Base-by-base conservation (phyloP, 352 stramenopile genomes). In the Globisporangium irregulare region DNA sequence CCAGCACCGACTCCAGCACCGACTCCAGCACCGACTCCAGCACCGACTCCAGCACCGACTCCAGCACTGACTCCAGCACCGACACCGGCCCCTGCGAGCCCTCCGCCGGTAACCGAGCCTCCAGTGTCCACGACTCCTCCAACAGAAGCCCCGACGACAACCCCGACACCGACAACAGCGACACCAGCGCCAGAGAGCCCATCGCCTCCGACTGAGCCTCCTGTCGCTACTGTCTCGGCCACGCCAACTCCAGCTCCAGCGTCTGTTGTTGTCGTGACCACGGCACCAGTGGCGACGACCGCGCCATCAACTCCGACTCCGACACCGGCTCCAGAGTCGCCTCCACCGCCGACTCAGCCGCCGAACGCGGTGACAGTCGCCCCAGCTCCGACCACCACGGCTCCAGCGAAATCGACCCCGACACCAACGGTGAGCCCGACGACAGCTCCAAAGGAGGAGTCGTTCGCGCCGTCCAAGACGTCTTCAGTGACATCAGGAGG, bases 391-490 rank as follows among this genome's bases (percentile, higher is more conserved):
- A 36, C 48, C 6, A 71, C 59, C 25, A 68, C 61, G 32, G 57
- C 57, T n/a, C 54, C 67, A 27, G 60, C 53, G n/a, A 65, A 29
- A 6, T 36, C 46, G 36, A 41, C 63, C 2, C 54, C 63, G 27
- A 27, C 38, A 29, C 66, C 66, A 20, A 64, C 62, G 1, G 25
- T 54, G 18, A 68, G 34, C 15, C 70, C 70, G 22, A 24, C 55
- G 25, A 20, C n/a, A 14, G 73, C 67, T 5, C 15, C 67, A 22
- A 74, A 64, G n/a, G 29, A 64, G 4, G 46, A 63, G n/a, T 69
- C 64, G 12, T 68, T 6, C 38, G 38, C 77, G 7, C 64, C 62
- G 22, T 53, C 71, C 4, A 61, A 68, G 15, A 74, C 41, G 20
- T n/a, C 41, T n/a, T 18, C 41, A 48, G 41, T 5, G 20, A n/a